Evolutionary conservation across 2,329 filamentous ascomycete species (phyloP).

Genomic region (Xylaria sp.): DNA sequence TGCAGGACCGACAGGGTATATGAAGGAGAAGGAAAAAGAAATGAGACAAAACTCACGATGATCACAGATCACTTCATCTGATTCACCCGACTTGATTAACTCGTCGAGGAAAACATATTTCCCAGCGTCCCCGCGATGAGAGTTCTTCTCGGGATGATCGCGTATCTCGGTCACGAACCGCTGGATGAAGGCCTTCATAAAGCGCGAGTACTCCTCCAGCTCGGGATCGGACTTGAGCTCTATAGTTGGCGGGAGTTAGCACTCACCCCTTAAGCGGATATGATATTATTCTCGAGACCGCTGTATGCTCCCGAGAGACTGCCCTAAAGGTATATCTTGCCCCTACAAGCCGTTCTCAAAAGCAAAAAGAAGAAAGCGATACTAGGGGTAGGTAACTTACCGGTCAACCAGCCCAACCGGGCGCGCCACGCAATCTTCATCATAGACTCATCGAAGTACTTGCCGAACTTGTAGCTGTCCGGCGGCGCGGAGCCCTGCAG

Average conservation of each 20-base stretch:
- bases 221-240: slow-evolving; percentile 51
- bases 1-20: background rate
- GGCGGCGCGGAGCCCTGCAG: slow-evolving; percentile 52
- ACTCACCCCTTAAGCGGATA: too few species aligned
- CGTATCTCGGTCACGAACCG: slow-evolving; percentile 51
- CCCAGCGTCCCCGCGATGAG: slow-evolving; percentile 49
- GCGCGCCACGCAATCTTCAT: slow-evolving; percentile 52
- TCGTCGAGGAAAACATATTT: slow-evolving; percentile 69
- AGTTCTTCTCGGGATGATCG: slow-evolving; percentile 52
- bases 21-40: background rate
- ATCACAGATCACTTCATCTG: slow-evolving; percentile 59
- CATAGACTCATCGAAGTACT: slow-evolving; percentile 61
- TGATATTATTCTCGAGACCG: too few species aligned
- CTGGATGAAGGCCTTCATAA: slow-evolving; percentile 61
- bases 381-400: too few species aligned
- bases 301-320: too few species aligned
- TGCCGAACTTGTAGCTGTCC: slow-evolving; percentile 57
- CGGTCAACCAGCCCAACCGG: slow-evolving; percentile 55
- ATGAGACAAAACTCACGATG: slow-evolving; percentile 49
- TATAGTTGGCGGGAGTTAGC: too few species aligned
- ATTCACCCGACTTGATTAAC: slow-evolving; percentile 60
- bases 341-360: too few species aligned
- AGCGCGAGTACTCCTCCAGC: slow-evolving; percentile 54
- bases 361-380: too few species aligned
- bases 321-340: too few species aligned